These are phyloP conservation scores for Phytophthora fragariaefolia DNA, from an alignment of 352 stramenopile species.

Conservation along the genomic window DNA sequence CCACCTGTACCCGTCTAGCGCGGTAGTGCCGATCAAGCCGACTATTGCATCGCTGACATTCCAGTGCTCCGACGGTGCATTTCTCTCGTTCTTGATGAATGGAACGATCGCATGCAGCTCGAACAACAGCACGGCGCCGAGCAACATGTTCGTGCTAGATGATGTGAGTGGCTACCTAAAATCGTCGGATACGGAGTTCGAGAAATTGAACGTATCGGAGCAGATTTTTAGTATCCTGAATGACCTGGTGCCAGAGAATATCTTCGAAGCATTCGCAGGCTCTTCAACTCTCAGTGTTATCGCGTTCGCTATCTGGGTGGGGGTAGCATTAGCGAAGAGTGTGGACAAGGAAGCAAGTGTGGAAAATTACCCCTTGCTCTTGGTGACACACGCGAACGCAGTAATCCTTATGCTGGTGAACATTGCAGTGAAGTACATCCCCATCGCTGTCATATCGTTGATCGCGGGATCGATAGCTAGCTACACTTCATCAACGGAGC, in stretches of 20 bases:
- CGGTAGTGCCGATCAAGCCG: slow-evolving; percentile 32
- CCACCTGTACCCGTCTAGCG: slow-evolving; percentile 36
- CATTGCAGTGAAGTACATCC: slow-evolving; percentile 68
- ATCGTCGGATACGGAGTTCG: slow-evolving; percentile 42
- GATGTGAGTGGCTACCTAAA: slow-evolving; percentile 58
- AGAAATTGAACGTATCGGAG: slow-evolving; percentile 63
- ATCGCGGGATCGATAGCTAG: slow-evolving; percentile 68
- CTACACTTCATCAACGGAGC: slow-evolving; percentile 50
- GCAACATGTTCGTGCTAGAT: slow-evolving; percentile 60
- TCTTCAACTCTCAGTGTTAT: slow-evolving; percentile 74
- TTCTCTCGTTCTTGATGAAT: slow-evolving; percentile 42
- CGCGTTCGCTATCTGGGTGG: slow-evolving; percentile 74
- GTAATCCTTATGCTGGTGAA: slow-evolving; percentile 79
- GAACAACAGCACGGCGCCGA: slow-evolving; percentile 35
- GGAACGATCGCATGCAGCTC: slow-evolving; percentile 51
- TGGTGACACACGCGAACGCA: slow-evolving; percentile 72
- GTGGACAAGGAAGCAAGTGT: slow-evolving; percentile 53
- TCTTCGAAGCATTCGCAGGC: slow-evolving; percentile 65
- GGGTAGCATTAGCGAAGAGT: slow-evolving; percentile 67
- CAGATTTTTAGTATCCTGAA: slow-evolving; percentile 76
- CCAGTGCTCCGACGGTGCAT: slow-evolving; percentile 52
- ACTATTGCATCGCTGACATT: slow-evolving; percentile 44
- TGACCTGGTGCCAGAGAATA: slow-evolving; percentile 74
- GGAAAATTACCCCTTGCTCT: slow-evolving; percentile 71
- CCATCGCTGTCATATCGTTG: slow-evolving; percentile 76